Conservation (phyloP, 805 yeast species). For the Kodamaea fukazawae region DNA sequence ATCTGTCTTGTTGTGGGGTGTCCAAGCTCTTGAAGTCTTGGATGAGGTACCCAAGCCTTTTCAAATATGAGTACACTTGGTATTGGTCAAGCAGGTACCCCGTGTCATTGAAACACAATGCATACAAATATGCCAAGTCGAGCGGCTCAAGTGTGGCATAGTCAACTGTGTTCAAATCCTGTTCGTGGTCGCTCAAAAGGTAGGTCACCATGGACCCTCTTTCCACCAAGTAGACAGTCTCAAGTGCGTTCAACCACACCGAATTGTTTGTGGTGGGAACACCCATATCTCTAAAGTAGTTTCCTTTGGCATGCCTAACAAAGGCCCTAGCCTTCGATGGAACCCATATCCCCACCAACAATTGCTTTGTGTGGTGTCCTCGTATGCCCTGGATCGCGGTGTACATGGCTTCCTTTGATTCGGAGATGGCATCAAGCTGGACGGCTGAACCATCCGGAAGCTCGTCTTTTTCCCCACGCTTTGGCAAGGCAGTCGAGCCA, state of each 20-base stretch:
- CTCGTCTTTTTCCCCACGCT: constrained; percentile 81
- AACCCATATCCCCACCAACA: constrained; percentile 50
- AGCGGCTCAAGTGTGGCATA: constrained; percentile 32
- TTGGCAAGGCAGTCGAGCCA: constrained; percentile 45
- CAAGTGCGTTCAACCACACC: constrained; percentile 53
- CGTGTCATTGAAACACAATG: constrained; percentile 40
- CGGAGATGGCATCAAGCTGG: constrained; percentile 48
- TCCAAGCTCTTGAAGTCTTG: constrained; percentile 16
- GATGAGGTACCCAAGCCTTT: constrained; percentile 73
- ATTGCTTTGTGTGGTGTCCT: constrained; percentile 48
- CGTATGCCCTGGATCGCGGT: constrained; percentile 54
- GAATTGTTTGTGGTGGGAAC: constrained; percentile 25
- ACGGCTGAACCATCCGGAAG: constrained; percentile 72
- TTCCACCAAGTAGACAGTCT: constrained; percentile 73
- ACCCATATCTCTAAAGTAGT: constrained; percentile 74
- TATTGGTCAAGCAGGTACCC: constrained; percentile 49
- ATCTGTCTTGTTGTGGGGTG: neutral
- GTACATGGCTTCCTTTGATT: constrained; percentile 70
- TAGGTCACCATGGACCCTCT: constrained; percentile 55
- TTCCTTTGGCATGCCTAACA: constrained; percentile 59
- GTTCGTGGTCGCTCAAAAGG: constrained; percentile 14
- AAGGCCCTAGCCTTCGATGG: constrained; percentile 24
- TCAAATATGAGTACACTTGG: constrained; percentile 69
- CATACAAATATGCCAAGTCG: constrained; percentile 63
- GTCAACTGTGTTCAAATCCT: neutral